Conservation (phyloP, 2,329 filamentous ascomycete species). For the Claviceps monticola region DNA sequence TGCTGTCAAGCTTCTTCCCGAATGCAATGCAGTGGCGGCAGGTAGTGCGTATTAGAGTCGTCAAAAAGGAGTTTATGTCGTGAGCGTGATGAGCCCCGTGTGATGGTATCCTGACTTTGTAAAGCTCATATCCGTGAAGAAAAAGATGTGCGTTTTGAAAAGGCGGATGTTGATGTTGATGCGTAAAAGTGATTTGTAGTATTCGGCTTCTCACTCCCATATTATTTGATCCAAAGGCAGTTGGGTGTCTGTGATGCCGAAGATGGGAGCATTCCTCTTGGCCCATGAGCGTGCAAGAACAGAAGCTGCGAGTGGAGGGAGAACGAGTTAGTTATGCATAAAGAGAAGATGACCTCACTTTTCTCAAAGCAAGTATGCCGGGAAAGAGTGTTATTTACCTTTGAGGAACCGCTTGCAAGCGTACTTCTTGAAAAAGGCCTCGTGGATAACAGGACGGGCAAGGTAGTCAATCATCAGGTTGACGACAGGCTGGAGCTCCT, state of each 20-base stretch:
- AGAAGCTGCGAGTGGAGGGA: slow-evolving; percentile 47
- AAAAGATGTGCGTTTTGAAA: slow-evolving; percentile 5
- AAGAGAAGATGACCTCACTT: not conserved
- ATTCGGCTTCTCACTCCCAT: slow-evolving; percentile 12
- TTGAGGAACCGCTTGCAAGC: slow-evolving; percentile 99
- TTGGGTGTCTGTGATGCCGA: slow-evolving; percentile 38
- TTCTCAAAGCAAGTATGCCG: not conserved
- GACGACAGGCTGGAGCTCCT: slow-evolving; percentile 86
- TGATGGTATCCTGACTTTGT: slow-evolving; percentile 7
- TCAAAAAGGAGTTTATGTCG: slow-evolving; percentile 12
- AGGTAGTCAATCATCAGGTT: slow-evolving; percentile 95
- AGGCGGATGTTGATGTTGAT: slow-evolving; percentile 1
- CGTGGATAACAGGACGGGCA: slow-evolving; percentile 75
- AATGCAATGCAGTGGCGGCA: not conserved
- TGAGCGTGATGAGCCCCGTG: slow-evolving; percentile 17
- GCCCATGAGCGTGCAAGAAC: slow-evolving; percentile 88
- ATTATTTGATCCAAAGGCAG: slow-evolving; percentile 35
- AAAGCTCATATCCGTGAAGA: slow-evolving; percentile 13
- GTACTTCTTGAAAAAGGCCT: slow-evolving; percentile 99
- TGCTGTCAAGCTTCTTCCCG: not conserved
- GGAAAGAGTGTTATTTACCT: slow-evolving; percentile 44
- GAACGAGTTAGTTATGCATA: slow-evolving; percentile 9
- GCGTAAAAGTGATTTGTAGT: not conserved
- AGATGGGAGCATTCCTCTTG: slow-evolving; percentile 56
- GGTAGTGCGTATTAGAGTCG: slow-evolving; percentile 19